These are phyloP conservation scores for Serendipita indica DNA, from an alignment of 768 basidiomycete genomes.

Conservation along the genomic window DNA sequence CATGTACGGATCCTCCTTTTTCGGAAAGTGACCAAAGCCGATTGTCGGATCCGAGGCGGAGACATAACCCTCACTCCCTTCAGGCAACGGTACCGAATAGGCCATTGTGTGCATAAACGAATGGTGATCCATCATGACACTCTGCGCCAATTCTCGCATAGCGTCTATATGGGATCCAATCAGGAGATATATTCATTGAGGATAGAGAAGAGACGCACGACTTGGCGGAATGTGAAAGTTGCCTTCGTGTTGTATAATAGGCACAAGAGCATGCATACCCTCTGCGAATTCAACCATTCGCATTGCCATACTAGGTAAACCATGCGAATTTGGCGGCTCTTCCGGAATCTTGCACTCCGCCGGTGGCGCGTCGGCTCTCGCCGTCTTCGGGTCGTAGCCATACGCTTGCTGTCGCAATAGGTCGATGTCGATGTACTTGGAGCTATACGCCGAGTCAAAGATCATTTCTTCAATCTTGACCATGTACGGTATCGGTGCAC, in stretches of 20 bases:
- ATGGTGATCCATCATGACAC: background rate
- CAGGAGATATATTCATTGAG: background rate
- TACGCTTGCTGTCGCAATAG: background rate
- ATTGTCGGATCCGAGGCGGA: too few species aligned
- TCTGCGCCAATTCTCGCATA: background rate
- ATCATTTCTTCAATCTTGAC: background rate
- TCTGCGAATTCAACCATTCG: background rate
- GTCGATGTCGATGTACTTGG: background rate
- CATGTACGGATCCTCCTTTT: too few species aligned
- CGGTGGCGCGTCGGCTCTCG: background rate
- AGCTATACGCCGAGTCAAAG: background rate
- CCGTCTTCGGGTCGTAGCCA: background rate
- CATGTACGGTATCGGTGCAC: conserved; percentile 4
- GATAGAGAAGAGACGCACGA: background rate
- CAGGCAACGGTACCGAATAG: background rate
- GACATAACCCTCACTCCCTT: background rate
- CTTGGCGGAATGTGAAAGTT: background rate
- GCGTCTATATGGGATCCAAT: background rate
- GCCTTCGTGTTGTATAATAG: background rate
- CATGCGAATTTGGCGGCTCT: background rate
- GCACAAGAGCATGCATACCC: background rate
- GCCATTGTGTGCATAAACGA: background rate
- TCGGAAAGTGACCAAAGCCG: too few species aligned
- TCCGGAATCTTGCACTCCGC: background rate
- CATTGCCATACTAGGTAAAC: background rate